A percentile compares a stretch with the other conserved stretches of the same genome.
Conservation (phyloP, 2,329 filamentous ascomycete genomes). For the Trichoderma cornu-damae region DNA sequence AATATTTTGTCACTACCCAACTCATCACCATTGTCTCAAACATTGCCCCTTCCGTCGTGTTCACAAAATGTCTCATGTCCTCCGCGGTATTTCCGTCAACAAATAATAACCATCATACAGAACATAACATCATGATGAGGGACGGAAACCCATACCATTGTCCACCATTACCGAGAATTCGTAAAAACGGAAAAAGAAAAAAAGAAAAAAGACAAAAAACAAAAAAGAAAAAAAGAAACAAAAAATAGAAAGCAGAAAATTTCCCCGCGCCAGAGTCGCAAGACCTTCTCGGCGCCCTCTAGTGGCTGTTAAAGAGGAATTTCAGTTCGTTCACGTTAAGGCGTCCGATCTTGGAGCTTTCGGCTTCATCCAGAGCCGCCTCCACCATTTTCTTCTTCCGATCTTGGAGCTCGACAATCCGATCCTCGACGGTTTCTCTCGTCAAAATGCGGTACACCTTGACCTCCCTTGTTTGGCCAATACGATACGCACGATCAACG, state of each 20-base stretch:
- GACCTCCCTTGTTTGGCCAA: conserved; percentile 71
- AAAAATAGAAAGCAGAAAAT: too few relatives aligned
- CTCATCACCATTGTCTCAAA: too few relatives aligned
- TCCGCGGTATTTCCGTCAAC: too few relatives aligned
- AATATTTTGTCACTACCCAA: too few relatives aligned
- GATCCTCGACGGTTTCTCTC: conserved; percentile 75
- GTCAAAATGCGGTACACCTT: conserved; percentile 76
- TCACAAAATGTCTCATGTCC: too few relatives aligned
- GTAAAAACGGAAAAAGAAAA: not conserved
- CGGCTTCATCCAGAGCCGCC: conserved; percentile 72
- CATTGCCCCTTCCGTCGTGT: too few relatives aligned
- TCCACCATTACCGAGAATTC: too few relatives aligned
- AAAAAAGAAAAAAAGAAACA: not conserved
- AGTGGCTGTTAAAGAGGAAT: conserved; percentile 53
- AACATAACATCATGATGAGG: not conserved
- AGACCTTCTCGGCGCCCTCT: not conserved
- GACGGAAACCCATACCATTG: too few relatives aligned
- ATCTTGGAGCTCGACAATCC: conserved; percentile 74
- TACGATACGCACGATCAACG: conserved; percentile 81
- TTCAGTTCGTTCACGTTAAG: conserved; percentile 62
- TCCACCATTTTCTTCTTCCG: conserved; percentile 73
- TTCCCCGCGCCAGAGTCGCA: not conserved
- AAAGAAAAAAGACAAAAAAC: not conserved
- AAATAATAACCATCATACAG: too few relatives aligned
- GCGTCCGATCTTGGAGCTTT: conserved; percentile 59